Percentiles rank a stretch among this genome's conserved stretches.
Evolutionary conservation across 2,329 filamentous ascomycete species (phyloP).

Genomic region (Aspergillus sojae): DNA sequence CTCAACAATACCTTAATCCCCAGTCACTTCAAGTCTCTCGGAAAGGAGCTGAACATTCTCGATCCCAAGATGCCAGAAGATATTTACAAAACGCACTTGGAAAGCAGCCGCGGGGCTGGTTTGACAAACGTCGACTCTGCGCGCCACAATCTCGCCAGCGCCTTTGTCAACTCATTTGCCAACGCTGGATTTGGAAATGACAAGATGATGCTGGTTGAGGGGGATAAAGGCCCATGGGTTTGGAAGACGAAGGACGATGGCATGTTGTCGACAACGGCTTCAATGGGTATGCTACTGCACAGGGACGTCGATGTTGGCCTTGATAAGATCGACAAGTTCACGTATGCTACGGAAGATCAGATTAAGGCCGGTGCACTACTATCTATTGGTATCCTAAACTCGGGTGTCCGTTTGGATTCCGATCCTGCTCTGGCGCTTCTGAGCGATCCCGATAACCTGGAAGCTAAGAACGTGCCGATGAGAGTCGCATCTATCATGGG

Average conservation of each 20-base stretch:
- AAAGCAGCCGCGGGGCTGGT: constrained; percentile 89
- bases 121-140: constrained; percentile 95
- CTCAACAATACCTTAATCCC: constrained; percentile 85
- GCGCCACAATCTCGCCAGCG: constrained; percentile 90
- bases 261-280: constrained; percentile 95
- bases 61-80: constrained; percentile 97
- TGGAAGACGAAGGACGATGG: constrained; percentile 99
- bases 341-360: constrained; percentile 77
- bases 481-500: constrained; percentile 92
- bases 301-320: constrained; percentile 93
- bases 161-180: constrained; percentile 95
- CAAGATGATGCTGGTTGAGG: constrained; percentile 94
- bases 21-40: constrained; percentile 90
- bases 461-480: constrained; percentile 75
- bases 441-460: constrained; percentile 75
- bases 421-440: constrained; percentile 89
- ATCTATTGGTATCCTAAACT: constrained; percentile 94
- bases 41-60: constrained; percentile 93
- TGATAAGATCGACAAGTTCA: constrained; percentile 93
- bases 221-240: constrained; percentile 90
- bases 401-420: constrained; percentile 83
- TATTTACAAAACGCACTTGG: constrained; percentile 98
- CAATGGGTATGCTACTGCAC: constrained; percentile 84
- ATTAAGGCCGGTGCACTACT: constrained; percentile 91
- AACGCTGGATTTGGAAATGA: constrained; percentile 95